Evolutionary conservation across 352 stramenopile genomes (phyloP), one percentile per base, ranked within the genome.

Genomic region (Globisporangium emineosum): DNA sequence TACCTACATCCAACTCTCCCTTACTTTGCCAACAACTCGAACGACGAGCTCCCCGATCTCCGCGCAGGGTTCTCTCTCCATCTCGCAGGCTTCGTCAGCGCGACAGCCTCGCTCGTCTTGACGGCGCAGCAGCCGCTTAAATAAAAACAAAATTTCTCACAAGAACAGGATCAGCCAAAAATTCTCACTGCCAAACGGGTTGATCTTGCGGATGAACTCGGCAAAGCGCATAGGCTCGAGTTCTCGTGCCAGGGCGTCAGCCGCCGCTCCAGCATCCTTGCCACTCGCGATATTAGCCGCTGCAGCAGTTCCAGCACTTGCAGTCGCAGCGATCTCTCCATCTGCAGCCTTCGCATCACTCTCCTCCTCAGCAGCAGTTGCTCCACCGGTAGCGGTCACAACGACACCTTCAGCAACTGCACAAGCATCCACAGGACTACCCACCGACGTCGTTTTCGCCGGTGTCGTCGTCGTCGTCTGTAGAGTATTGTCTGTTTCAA

Each of bases 151-250:
- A 43, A 43, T 13, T 43, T n/a, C n/a, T 12, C 15, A 13, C 13
- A 37, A 13, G 12, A 43, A 19, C 15, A 19, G 17, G 19, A 12
- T 43, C 35, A 13, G n/a, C n/a, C n/a, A n/a, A n/a, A n/a, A n/a
- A n/a, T n/a, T n/a, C n/a, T 13, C 13, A 17, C 35, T 17, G 13
- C 35, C 35, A 19, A 57, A 25, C 29, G 29, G 17, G 10, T n/a
- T 42, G 25, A 57, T 40, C 51, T 57, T 29, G 29, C 29, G 51
- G 29, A 43, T 57, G 27, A 40, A 42, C 51, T 27, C 51, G 19
- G 29, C 19, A 33, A 57, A 42, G 51, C 19, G 19, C 51, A 29
- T 4, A 0, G 51, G 19, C 51, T 57, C 29, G 30, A 57, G 51
- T 19, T 29, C 51, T 13, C 21, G 35, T 9, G n/a, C 29, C 51